These are phyloP conservation scores for Ustilago crameri DNA, from an alignment of 1,284 basidiomycete genomes.

Conservation along the genomic window DNA sequence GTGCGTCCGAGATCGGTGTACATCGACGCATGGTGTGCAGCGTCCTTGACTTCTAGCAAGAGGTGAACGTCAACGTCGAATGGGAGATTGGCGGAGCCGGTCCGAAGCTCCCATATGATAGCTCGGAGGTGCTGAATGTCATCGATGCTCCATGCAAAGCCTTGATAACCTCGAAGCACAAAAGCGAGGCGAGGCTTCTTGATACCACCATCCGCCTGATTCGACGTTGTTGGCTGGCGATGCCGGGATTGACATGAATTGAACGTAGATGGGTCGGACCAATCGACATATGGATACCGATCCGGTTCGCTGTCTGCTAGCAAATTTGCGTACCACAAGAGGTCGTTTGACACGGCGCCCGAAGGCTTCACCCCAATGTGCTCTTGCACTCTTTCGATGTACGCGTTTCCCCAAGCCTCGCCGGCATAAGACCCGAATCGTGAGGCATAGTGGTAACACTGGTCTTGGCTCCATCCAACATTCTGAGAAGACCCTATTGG, in stretches of 20 bases:
- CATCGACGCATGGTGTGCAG: slow-evolving; percentile 14
- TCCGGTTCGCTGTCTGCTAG: slow-evolving; percentile 13
- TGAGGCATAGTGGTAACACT: slow-evolving; percentile 18
- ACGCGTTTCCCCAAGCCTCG: slow-evolving; percentile 16
- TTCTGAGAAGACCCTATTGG: slow-evolving; percentile 9
- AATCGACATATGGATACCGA: neutral
- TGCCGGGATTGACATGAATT: neutral
- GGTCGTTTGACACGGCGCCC: slow-evolving; percentile 2
- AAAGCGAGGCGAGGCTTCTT: slow-evolving; percentile 11
- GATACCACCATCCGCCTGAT: neutral
- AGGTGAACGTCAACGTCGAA: slow-evolving; percentile 23
- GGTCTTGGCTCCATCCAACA: neutral
- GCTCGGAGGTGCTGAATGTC: slow-evolving; percentile 22
- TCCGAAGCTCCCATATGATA: slow-evolving; percentile 28
- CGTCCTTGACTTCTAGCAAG: slow-evolving; percentile 27
- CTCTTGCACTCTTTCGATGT: slow-evolving; percentile 9
- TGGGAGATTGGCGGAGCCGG: neutral
- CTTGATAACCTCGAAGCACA: slow-evolving; percentile 26
- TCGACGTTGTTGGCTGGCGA: too few relatives aligned
- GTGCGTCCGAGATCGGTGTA: slow-evolving; percentile 15
- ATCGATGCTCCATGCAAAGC: slow-evolving; percentile 15
- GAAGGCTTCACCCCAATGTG: slow-evolving; percentile 4
- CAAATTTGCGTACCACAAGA: slow-evolving; percentile 27
- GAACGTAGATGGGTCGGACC: slow-evolving; percentile 5
- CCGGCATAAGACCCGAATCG: slow-evolving; percentile 11